Base-by-base conservation (phyloP, 495 filamentous ascomycete genomes). In the Hypoxylon fragiforme region DNA sequence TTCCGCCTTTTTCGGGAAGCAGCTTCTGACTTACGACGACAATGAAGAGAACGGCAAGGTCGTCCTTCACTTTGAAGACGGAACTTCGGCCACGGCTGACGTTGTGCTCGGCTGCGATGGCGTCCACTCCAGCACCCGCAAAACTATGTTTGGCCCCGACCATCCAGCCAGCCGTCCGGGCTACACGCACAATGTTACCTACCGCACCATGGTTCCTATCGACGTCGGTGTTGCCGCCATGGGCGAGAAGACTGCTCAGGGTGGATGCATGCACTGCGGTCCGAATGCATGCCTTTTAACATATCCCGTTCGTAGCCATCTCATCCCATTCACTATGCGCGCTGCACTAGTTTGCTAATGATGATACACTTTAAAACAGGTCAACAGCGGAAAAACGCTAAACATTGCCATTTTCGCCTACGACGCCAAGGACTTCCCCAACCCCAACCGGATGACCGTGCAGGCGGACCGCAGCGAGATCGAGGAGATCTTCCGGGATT, bases 91-190 rank as follows among this genome's bases (percentile, higher is more conserved):
- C 0, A 56, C 68, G 39, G 76, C 72, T 5, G 78, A 81, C 12
- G 15, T 7, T 61, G 72, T 82, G 7, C 75, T 84, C 40, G 81
- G 75, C 13, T 80, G 76, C 56, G 81, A 84, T 54, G 81, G 81
- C 2, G 77, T 84, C 47, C 74, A 72, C 38, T 81, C 78, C 3
- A 58, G 64, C 0, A 66, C 81, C 0, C 70, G 80, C 18, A 43
- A 70, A 22, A 19, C 11, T 7, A 7, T 34, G 3, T 12, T 34
- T n/a, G 73, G 21, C 11, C 80, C 5, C 53, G 76, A 2, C 64
- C 66, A 0, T 16, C 73, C 70, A 0, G 59, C 68, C 0, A 67
- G 70, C 1, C 61, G 73, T 26, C 70, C 77, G 0, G 34, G 59
- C 9, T 82, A 74, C 62, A 75, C 57, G 0, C 75, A 76, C 54